Base-by-base conservation (phyloP, 2,329 filamentous ascomycete genomes). In the Aspergillus ustus region DNA sequence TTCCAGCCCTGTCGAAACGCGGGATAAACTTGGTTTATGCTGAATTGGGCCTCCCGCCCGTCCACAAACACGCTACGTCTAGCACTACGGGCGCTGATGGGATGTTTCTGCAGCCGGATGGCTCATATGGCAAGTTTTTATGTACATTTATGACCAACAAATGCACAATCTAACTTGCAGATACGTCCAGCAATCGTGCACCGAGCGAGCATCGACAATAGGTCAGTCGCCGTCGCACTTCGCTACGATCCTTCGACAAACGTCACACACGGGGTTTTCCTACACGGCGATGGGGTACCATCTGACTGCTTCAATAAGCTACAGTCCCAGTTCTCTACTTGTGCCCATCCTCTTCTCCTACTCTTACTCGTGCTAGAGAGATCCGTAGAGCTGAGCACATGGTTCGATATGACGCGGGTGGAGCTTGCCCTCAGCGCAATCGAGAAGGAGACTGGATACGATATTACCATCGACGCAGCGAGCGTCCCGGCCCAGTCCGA, bases 311-410 rank as follows among this genome's bases (percentile, higher is more conserved):
- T 48, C 28, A 7, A 22, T 6, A 34, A 34, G 15, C 19, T 56
- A 3, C 19, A 15, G 13, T 11, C 25, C 6, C 13, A 56, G 22
- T 56, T 48, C n/a, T 43, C 17, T 15, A 11, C 25, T 5, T 56
- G 53, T 17, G 8, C 20, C n/a, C 53, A 56, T 34, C 53, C 53
- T 7, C 53, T 56, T 6, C 43, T 56, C 6, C 22, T 56, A 5
- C 53, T 43, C 11, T 43, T 56, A 4, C 7, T 56, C 13, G 53
- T 43, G 2, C 22, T 29, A 7, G 31, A 37, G 13, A 37, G 3
- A 37, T 37, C 31, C 8, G 31, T 37, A 3, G 53, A 56, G 34
- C 28, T 48, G 17, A 46, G 22, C 15, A 15, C 48, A 9, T 3
- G 7, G 17, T 13, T 19, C 4, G 48, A 56, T 4, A 15, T 48